phyloP scores from a whole-genome alignment of 2,329 filamentous ascomycete species.

The Colletotrichum incanum region DNA sequence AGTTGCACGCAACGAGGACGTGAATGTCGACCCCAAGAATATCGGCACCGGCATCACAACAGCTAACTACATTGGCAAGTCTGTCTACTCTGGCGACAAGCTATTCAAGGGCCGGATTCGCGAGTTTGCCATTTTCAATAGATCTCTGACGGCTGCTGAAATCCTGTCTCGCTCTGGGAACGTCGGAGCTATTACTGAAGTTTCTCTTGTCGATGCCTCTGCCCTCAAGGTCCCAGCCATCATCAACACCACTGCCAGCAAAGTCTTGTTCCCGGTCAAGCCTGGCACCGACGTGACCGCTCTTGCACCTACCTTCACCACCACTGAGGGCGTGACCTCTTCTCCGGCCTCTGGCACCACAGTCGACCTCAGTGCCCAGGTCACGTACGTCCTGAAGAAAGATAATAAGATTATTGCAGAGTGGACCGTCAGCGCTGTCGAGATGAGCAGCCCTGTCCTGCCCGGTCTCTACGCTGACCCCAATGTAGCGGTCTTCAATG shows the following conservation, averaged over 20 bases:
- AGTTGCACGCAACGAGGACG: constrained; percentile 35
- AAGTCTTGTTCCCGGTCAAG: constrained; percentile 44
- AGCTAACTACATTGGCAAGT: constrained; percentile 47
- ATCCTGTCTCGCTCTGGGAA: constrained; percentile 40
- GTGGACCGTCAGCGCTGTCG: constrained; percentile 43
- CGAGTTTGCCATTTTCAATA: constrained; percentile 46
- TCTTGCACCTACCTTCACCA: constrained; percentile 45
- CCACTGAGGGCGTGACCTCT: constrained; percentile 41
- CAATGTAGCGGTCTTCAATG: constrained; percentile 61
- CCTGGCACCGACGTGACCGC: constrained; percentile 44
- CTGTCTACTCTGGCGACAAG: constrained; percentile 45
- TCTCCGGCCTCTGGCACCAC: constrained; percentile 43
- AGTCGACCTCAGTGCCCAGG: constrained; percentile 42
- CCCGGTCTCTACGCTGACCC: constrained; percentile 61
- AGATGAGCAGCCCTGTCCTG: constrained; percentile 54
- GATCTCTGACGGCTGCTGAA: constrained; percentile 44
- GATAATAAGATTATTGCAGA: constrained; percentile 14
- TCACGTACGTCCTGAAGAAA: constrained; percentile 43
- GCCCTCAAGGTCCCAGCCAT: constrained; percentile 44
- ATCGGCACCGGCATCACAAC: constrained; percentile 46
- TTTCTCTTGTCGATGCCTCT: constrained; percentile 38
- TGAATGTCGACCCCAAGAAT: constrained; percentile 35
- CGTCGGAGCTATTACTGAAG: constrained; percentile 35
- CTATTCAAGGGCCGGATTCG: constrained; percentile 46
- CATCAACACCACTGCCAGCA: constrained; percentile 38